Percentiles rank a stretch among this genome's conserved stretches.
Evolutionary conservation across 2,329 filamentous ascomycete genomes (phyloP).

Genomic region (Didymella sp.): DNA sequence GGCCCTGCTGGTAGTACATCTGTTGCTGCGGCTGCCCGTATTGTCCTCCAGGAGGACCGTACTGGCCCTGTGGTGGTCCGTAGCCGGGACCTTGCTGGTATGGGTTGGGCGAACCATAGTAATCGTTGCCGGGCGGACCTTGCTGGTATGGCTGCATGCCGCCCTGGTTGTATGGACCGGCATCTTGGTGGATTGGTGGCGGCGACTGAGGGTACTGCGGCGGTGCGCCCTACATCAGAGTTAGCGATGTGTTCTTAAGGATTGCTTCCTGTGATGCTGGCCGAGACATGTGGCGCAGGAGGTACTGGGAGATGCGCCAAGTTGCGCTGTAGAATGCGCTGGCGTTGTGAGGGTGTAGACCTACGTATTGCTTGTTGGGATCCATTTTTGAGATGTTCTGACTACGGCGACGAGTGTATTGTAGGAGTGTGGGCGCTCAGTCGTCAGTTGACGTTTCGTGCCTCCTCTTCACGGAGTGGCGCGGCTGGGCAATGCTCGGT

Average conservation of each 20-base stretch:
- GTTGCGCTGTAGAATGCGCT: not conserved
- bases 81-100: conserved; percentile 31
- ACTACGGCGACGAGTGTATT: conserved; percentile 7
- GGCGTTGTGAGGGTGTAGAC: conserved; percentile 12
- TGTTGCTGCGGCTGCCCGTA: conserved; percentile 44
- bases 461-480: conserved; percentile 17
- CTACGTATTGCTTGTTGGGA: conserved; percentile 38
- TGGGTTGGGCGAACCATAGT: conserved; percentile 33
- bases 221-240: conserved; percentile 35
- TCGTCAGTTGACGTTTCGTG: conserved; percentile 4
- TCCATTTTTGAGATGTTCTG: conserved; percentile 11
- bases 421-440: conserved; percentile 17
- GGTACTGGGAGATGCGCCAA: not conserved
- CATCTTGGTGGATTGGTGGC: conserved; percentile 43
- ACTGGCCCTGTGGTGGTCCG: conserved; percentile 33
- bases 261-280: conserved; percentile 6
- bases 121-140: conserved; percentile 22
- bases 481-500: conserved; percentile 30
- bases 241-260: conserved; percentile 24
- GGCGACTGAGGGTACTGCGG: conserved; percentile 45
- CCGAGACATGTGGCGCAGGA: conserved; percentile 16
- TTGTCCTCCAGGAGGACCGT: conserved; percentile 34
- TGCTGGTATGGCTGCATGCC: conserved; percentile 24
- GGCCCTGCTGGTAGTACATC: conserved; percentile 43
- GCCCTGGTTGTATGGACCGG: conserved; percentile 32